A percentile compares a stretch with the other conserved stretches of the same genome.
Evolutionary conservation across 2,329 filamentous ascomycete genomes (phyloP).

Genomic region (Hymenoscyphus scutula): DNA sequence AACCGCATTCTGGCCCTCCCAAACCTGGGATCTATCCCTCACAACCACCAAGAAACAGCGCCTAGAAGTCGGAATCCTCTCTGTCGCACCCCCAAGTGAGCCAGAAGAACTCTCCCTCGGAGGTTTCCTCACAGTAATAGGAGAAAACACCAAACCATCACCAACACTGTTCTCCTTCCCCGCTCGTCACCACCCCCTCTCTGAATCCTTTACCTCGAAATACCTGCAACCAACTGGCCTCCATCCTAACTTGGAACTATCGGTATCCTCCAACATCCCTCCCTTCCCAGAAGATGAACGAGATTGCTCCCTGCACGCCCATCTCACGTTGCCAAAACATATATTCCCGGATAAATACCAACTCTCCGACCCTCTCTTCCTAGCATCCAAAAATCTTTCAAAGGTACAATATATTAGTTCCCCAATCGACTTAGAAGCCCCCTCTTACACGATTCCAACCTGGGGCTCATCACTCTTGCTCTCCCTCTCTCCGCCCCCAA

Average conservation of each 20-base stretch:
- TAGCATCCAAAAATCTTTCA: conserved; percentile 75
- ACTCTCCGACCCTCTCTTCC: conserved; percentile 71
- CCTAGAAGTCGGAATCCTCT: conserved; percentile 79
- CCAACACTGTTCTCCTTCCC: conserved; percentile 81
- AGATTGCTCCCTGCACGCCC: conserved; percentile 72
- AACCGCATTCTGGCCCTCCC: conserved; percentile 60
- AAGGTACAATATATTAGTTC: conserved; percentile 66
- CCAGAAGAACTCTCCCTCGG: conserved; percentile 74
- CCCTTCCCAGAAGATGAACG: conserved; percentile 49
- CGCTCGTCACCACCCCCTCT: conserved; percentile 66
- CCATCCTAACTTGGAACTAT: conserved; percentile 75
- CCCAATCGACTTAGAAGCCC: conserved; percentile 86
- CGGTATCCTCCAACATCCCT: conserved; percentile 50
- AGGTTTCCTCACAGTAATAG: conserved; percentile 75
- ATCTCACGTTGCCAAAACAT: conserved; percentile 76
- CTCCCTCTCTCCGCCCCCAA: conserved; percentile 58
- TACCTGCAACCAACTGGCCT: conserved; percentile 75
- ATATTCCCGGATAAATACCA: conserved; percentile 90
- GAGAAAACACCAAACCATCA: conserved; percentile 69
- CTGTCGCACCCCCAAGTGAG: conserved; percentile 61
- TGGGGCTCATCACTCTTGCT: conserved; percentile 83
- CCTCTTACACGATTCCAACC: conserved; percentile 69
- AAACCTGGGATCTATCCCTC: conserved; percentile 27
- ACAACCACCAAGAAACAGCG: conserved; percentile 45
- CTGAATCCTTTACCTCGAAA: conserved; percentile 56